phyloP scores from a whole-genome alignment of 352 stramenopile genomes.

The Phytophthora cryptogea region DNA sequence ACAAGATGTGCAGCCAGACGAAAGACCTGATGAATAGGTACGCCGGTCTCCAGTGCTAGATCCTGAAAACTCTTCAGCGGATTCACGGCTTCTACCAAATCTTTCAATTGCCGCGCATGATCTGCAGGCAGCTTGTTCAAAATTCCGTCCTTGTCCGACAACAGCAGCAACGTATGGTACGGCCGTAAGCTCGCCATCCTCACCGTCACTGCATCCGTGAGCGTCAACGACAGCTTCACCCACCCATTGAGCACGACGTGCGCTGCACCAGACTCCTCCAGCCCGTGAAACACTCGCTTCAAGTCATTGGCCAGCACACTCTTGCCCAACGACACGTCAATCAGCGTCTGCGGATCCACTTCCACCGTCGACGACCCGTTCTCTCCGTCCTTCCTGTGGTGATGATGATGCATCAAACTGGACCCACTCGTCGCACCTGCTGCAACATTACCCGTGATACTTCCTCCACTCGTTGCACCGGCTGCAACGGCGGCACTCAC shows the following conservation, averaged over 20 bases:
- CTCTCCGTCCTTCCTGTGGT: conserved; percentile 42
- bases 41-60: conserved; percentile 72
- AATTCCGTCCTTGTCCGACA: conserved; percentile 69
- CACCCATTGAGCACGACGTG: conserved; percentile 87
- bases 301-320: conserved; percentile 87
- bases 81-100: conserved; percentile 76
- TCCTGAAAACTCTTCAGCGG: conserved; percentile 88
- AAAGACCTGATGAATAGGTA: conserved; percentile 85
- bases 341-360: conserved; percentile 82
- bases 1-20: conserved; percentile 82
- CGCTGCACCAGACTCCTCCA: conserved; percentile 71
- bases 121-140: conserved; percentile 69
- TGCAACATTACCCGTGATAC: conserved; percentile 27
- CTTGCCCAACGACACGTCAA: conserved; percentile 76
- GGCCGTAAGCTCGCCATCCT: conserved; percentile 68
- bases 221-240: conserved; percentile 86
- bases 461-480: conserved; percentile 30
- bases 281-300: conserved; percentile 83
- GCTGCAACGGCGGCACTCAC: conserved; percentile 32
- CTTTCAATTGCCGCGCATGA: conserved; percentile 74
- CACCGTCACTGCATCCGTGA: conserved; percentile 67
- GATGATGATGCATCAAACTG: conserved; percentile 34
- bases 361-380: conserved; percentile 43
- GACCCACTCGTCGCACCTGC: conserved; percentile 20
- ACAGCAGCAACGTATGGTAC: conserved; percentile 84